These are phyloP conservation scores for Exophiala lecanii-corni DNA, from an alignment of 2,329 filamentous ascomycete species.

Conservation along the genomic window DNA sequence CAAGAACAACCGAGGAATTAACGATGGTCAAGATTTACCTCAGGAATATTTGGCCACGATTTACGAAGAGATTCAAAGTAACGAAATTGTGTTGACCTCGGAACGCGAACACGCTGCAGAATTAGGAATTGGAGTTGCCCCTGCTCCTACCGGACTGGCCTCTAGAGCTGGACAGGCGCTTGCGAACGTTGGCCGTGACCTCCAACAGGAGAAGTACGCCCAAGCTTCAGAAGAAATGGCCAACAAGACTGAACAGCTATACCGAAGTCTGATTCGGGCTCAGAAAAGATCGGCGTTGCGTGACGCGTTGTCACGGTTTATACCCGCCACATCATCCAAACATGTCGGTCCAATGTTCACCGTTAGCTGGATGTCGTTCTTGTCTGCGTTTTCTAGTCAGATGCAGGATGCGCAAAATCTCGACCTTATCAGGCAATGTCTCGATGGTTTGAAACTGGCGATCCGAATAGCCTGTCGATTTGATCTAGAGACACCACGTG, in stretches of 20 bases:
- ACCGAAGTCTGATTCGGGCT: constrained; percentile 86
- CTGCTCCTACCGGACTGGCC: constrained; percentile 62
- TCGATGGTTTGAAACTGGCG: constrained; percentile 92
- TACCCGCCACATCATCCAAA: constrained; percentile 87
- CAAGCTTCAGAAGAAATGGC: constrained; percentile 95
- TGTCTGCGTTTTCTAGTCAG: constrained; percentile 87
- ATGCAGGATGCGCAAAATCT: constrained; percentile 92
- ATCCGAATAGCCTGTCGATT: constrained; percentile 92
- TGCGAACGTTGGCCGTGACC: constrained; percentile 83
- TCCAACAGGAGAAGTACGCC: constrained; percentile 87
- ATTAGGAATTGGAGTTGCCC: constrained; percentile 59
- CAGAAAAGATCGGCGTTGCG: constrained; percentile 76
- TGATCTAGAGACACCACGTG: constrained; percentile 84
- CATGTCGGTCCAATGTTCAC: constrained; percentile 99
- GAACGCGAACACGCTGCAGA: constrained; percentile 87
- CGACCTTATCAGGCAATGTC: constrained; percentile 84
- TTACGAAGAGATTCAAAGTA: constrained; percentile 83
- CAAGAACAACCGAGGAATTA: constrained; percentile 98
- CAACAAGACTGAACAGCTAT: constrained; percentile 74
- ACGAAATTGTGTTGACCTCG: constrained; percentile 92
- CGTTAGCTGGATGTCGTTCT: constrained; percentile 98
- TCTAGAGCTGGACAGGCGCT: constrained; percentile 83
- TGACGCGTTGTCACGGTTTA: constrained; percentile 66
- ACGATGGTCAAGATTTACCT: constrained; percentile 88
- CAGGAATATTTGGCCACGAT: constrained; percentile 86